phyloP scores from a whole-genome alignment of 2,329 filamentous ascomycete genomes.

The Claviceps sp. region DNA sequence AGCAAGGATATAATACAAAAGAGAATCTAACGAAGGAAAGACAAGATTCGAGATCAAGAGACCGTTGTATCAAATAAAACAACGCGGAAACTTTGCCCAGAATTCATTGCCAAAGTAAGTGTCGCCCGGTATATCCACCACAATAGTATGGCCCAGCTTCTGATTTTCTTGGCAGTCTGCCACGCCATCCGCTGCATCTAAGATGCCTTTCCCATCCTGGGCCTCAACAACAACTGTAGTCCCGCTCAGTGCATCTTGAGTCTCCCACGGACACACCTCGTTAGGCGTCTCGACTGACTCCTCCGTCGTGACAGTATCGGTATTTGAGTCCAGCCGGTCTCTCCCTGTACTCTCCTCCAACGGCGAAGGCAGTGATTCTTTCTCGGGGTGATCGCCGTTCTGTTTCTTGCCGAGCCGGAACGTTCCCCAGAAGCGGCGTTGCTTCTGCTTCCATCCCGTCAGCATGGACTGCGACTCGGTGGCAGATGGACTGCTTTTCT shows the following conservation, averaged over 20 bases:
- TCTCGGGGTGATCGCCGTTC: not conserved
- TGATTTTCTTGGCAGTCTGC: not conserved
- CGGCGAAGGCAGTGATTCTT: not conserved
- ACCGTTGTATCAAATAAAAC: not conserved
- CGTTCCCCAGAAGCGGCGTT: constrained; percentile 1
- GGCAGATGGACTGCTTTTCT: not conserved
- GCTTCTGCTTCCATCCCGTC: not conserved
- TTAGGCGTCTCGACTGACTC: not conserved
- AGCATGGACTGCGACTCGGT: not conserved
- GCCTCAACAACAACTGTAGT: not conserved
- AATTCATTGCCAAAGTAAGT: constrained; percentile 1
- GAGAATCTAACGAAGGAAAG: not conserved
- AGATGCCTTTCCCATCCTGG: not conserved
- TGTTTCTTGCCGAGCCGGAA: not conserved
- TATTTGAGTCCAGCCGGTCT: not conserved
- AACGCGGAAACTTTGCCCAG: constrained; percentile 1
- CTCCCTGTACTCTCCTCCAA: not conserved
- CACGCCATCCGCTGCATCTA: not conserved
- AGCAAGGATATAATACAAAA: not conserved
- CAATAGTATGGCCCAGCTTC: not conserved
- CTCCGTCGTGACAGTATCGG: not conserved
- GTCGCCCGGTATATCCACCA: constrained; percentile 1
- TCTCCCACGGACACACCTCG: not conserved
- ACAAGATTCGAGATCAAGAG: not conserved
- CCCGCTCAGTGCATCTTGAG: no score